phyloP scores from a whole-genome alignment of 257 asterid genomes.

The Plectranthus barbatus region DNA sequence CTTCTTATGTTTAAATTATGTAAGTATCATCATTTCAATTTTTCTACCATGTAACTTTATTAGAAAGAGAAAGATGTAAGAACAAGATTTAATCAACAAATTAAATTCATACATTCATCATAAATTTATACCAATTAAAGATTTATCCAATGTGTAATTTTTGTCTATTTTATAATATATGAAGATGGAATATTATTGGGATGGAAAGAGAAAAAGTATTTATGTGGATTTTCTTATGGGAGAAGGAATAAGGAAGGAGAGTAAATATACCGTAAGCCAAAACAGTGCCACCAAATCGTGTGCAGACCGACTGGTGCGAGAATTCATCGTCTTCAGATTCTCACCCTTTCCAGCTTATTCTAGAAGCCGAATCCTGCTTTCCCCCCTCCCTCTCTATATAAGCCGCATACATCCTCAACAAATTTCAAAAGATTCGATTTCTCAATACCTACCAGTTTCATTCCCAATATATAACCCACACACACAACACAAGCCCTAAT shows the following conservation, averaged over 20 bases:
- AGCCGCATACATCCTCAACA: neutral
- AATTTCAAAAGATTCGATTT: neutral
- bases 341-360: constrained; percentile 21
- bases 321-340: neutral
- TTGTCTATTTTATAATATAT: too few species aligned
- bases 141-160: too few species aligned
- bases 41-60: too few species aligned
- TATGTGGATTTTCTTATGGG: neutral
- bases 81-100: too few species aligned
- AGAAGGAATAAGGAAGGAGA: neutral
- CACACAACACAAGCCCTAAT: neutral
- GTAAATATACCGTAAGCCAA: neutral
- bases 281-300: constrained; percentile 14
- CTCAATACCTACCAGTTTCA: neutral
- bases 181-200: too few species aligned
- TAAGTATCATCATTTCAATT: too few species aligned
- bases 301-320: neutral
- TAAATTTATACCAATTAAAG: too few species aligned
- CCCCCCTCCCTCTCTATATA: neutral
- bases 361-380: constrained; percentile 15
- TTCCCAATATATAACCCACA: too few species aligned
- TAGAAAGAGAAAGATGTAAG: too few species aligned
- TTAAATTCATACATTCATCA: too few species aligned
- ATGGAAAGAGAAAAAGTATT: too few species aligned
- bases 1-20: too few species aligned